Percentiles rank a stretch among this genome's conserved stretches.
phyloP scores from a whole-genome alignment of 768 basidiomycete species.

The Tylopilus plumbeoviolaceoides region DNA sequence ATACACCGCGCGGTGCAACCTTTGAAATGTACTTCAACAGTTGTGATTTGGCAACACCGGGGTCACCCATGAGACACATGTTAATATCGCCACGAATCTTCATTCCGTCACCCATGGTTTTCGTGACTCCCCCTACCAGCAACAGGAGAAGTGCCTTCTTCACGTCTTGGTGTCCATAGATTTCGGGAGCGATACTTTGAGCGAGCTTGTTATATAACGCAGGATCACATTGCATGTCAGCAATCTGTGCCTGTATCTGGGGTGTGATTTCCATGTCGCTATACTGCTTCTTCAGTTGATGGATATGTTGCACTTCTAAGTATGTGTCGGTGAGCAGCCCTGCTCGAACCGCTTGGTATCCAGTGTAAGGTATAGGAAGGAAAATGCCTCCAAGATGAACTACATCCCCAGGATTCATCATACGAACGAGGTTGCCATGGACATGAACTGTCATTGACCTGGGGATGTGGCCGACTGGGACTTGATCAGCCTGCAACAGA shows the following conservation, averaged over 20 bases:
- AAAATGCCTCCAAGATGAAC: constrained; percentile 96
- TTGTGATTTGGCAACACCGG: constrained; percentile 98
- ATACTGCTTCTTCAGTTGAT: constrained; percentile 98
- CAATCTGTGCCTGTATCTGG: constrained; percentile 67
- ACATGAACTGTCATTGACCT: constrained; percentile 98
- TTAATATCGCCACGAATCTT: constrained; percentile 98
- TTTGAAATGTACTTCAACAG: constrained; percentile 97
- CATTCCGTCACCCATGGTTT: constrained; percentile 95
- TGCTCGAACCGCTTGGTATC: constrained; percentile 94
- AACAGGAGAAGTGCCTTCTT: constrained; percentile 93
- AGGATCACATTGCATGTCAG: constrained; percentile 66
- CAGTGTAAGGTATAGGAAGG: constrained; percentile 96
- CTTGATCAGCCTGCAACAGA: constrained; percentile 82
- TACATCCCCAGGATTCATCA: constrained; percentile 93
- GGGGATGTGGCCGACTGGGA: constrained; percentile 98
- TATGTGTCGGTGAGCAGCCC: constrained; percentile 97
- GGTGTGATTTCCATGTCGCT: constrained; percentile 90
- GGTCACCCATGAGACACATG: constrained; percentile 98
- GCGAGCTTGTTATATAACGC: constrained; percentile 86
- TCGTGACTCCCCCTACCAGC: constrained; percentile 94
- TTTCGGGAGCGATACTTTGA: constrained; percentile 95
- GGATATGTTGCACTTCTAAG: constrained; percentile 84
- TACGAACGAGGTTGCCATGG: constrained; percentile 82
- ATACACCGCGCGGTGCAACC: constrained; percentile 94
- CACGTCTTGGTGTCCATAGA: constrained; percentile 95